Evolutionary conservation across 139 green algal species (phyloP).

Genomic region (Coccomyxa sp.): DNA sequence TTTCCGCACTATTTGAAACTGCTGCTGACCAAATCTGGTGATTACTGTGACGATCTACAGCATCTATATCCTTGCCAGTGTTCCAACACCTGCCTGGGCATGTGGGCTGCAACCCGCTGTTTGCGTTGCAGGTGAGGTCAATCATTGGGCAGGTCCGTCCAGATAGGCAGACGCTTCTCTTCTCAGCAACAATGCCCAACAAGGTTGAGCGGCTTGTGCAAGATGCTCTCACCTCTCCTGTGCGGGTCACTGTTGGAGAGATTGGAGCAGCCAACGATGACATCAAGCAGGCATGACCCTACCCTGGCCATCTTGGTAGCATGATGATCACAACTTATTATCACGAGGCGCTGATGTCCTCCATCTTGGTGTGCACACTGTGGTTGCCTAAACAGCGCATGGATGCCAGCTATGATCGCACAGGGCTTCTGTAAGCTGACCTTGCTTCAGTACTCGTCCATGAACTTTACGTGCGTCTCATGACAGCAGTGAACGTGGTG

Average conservation of each 20-base stretch:
- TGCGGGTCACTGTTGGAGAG: constrained; percentile 62
- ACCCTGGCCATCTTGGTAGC: background rate
- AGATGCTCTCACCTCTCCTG: constrained; percentile 71
- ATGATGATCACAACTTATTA: background rate
- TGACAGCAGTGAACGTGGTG: too few relatives aligned
- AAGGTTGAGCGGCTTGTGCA: constrained; percentile 71
- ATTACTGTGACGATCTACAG: too few relatives aligned
- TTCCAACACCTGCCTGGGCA: too few relatives aligned
- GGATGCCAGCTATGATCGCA: background rate
- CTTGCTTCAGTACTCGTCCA: too few relatives aligned
- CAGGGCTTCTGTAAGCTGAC: too few relatives aligned
- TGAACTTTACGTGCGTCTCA: too few relatives aligned
- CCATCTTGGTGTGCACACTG: background rate
- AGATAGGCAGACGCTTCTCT: constrained; percentile 90
- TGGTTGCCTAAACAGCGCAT: background rate
- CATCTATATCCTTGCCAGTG: too few relatives aligned
- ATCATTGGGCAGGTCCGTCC: constrained; percentile 83
- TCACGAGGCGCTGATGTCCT: background rate
- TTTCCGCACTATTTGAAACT: too few relatives aligned
- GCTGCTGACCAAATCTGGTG: too few relatives aligned
- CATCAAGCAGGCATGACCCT: constrained; percentile 45
- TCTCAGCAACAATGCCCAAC: constrained; percentile 89
- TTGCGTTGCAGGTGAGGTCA: constrained; percentile 77
- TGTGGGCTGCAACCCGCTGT: too few relatives aligned
- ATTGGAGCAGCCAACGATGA: constrained; percentile 76